These are phyloP conservation scores for Rhodosporidiobolus sp. DNA, from an alignment of 768 basidiomycete genomes.

Conservation along the genomic window DNA sequence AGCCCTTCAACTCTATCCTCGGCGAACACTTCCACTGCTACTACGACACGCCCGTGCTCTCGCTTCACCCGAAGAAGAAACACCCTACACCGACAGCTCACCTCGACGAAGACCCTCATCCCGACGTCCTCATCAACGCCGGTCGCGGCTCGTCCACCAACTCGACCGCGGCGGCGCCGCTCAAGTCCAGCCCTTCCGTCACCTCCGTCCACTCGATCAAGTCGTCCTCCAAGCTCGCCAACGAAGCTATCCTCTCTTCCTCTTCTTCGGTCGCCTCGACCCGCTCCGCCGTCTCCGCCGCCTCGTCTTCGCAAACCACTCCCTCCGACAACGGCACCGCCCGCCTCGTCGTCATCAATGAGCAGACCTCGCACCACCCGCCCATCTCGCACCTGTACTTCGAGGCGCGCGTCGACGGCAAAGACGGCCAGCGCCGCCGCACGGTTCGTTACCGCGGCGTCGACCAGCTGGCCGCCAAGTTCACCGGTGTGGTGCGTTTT, in stretches of 20 bases:
- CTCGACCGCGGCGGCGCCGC: constrained; percentile 9
- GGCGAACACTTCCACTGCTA: constrained; percentile 52
- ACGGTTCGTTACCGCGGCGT: constrained; percentile 55
- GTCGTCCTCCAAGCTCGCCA: constrained; percentile 44
- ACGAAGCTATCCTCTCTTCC: constrained; percentile 11
- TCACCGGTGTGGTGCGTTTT: constrained; percentile 41
- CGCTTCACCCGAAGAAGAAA: constrained; percentile 46
- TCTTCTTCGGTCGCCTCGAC: constrained; percentile 23
- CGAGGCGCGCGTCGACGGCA: constrained; percentile 16
- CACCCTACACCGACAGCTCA: constrained; percentile 47
- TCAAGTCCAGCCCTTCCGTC: constrained; percentile 12
- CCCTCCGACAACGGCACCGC: constrained; percentile 54
- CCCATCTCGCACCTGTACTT: constrained; percentile 76
- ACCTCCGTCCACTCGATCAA: constrained; percentile 55
- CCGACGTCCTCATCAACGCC: constrained; percentile 30
- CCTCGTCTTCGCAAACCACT: constrained; percentile 33
- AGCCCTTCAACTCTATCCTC: constrained; percentile 57
- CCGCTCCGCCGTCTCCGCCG: constrained; percentile 52
- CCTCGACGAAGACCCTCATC: constrained; percentile 43
- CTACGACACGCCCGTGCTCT: constrained; percentile 48
- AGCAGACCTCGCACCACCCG: constrained; percentile 83
- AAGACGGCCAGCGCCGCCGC: not conserved
- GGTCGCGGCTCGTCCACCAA: constrained; percentile 12
- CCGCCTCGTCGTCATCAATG: constrained; percentile 43
- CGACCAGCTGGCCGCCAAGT: constrained; percentile 84